Conservation (phyloP, 1,139 yeast species). For the Geotrichum restrictum region DNA sequence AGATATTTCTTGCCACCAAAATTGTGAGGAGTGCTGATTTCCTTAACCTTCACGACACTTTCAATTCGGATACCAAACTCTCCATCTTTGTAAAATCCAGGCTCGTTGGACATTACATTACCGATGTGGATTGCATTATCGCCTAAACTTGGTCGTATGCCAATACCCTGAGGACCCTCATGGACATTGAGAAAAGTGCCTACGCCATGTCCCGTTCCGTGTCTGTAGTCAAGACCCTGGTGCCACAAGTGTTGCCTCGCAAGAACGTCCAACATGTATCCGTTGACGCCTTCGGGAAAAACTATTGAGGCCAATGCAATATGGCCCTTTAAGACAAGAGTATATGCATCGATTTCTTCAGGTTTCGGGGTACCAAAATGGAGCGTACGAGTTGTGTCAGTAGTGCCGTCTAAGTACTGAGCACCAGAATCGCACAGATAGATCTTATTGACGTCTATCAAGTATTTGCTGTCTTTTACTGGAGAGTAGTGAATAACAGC, state of each 20-base stretch:
- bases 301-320: slow-evolving; percentile 69
- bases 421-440: slow-evolving; percentile 92
- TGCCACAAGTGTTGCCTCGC: slow-evolving; percentile 91
- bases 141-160: slow-evolving; percentile 47
- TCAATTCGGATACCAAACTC: slow-evolving; percentile 92
- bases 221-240: slow-evolving; percentile 83
- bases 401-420: slow-evolving; percentile 91
- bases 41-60: slow-evolving; percentile 62
- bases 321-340: slow-evolving; percentile 89
- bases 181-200: slow-evolving; percentile 91
- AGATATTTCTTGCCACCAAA: slow-evolving; percentile 56
- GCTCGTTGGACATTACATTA: slow-evolving; percentile 85
- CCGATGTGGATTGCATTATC: slow-evolving; percentile 55
- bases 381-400: slow-evolving; percentile 93
- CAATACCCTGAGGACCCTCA: slow-evolving; percentile 94
- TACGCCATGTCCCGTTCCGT: slow-evolving; percentile 98
- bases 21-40: slow-evolving; percentile 42
- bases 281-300: slow-evolving; percentile 86
- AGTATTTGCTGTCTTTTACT: slow-evolving; percentile 52
- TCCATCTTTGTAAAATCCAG: slow-evolving; percentile 91
- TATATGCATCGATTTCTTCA: slow-evolving; percentile 64
- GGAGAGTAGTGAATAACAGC: slow-evolving; percentile 92
- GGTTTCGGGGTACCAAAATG: slow-evolving; percentile 75
- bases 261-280: slow-evolving; percentile 73
- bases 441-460: slow-evolving; percentile 70